These are phyloP conservation scores for Pyrenochaeta sp. DNA, from an alignment of 2,329 filamentous ascomycete species.

Conservation along the genomic window DNA sequence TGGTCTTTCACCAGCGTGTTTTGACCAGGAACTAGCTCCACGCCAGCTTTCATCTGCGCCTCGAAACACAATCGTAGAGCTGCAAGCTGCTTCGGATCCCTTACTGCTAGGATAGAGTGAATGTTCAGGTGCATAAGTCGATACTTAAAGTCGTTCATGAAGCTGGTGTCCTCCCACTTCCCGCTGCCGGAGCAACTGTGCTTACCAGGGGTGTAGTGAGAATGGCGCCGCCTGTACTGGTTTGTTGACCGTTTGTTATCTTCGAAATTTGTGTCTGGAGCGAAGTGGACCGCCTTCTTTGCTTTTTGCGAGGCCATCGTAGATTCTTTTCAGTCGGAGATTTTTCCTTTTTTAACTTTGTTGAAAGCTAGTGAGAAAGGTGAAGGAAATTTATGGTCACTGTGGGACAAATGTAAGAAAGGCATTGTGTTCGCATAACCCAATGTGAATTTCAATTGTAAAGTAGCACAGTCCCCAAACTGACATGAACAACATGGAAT, in stretches of 20 bases:
- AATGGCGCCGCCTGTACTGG: background rate
- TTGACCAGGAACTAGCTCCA: background rate
- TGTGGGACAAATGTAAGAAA: no score
- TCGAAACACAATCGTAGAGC: background rate
- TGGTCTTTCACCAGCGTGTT: background rate
- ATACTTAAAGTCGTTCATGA: background rate
- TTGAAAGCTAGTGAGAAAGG: no score
- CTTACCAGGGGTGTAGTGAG: background rate
- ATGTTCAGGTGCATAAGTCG: background rate
- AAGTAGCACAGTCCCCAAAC: no score
- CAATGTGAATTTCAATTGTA: no score
- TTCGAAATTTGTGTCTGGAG: background rate
- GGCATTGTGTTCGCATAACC: no score
- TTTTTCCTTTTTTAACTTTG: no score
- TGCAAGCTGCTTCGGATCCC: background rate
- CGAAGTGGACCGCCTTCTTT: background rate
- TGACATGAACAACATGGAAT: no score
- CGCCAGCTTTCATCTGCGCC: background rate
- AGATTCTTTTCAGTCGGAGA: no score
- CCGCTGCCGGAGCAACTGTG: background rate
- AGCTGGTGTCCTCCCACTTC: background rate
- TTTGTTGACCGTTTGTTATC: background rate
- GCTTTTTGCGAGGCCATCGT: no score
- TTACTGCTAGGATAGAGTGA: background rate
- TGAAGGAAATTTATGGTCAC: no score